These are phyloP conservation scores for Mucor lusitanicus DNA, from an alignment of 371 early-diverging fungal genomes.

Conservation along the genomic window DNA sequence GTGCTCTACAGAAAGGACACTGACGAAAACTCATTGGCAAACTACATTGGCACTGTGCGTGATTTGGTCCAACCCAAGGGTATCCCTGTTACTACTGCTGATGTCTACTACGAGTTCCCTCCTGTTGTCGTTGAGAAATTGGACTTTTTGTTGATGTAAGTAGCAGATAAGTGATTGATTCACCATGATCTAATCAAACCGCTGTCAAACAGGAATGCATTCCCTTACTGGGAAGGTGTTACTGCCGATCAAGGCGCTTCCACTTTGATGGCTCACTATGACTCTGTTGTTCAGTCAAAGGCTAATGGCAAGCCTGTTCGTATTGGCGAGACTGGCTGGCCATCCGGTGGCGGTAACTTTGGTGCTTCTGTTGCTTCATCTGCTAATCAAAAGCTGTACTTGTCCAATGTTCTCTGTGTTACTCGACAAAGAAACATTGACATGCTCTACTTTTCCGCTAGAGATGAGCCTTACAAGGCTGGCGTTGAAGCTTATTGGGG, in stretches of 20 bases:
- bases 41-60: conserved; percentile 40
- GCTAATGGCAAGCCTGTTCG: conserved; percentile 56
- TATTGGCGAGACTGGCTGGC: conserved; percentile 75
- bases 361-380: conserved; percentile 52
- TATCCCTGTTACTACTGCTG: conserved; percentile 53
- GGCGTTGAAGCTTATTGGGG: conserved; percentile 67
- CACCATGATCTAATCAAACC: background rate
- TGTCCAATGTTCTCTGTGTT: conserved; percentile 45
- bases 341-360: conserved; percentile 55
- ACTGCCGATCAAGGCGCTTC: conserved; percentile 48
- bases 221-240: conserved; percentile 72
- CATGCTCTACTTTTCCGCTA: conserved; percentile 61
- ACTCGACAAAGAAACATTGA: conserved; percentile 50
- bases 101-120: conserved; percentile 57
- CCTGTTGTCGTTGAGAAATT: conserved; percentile 49
- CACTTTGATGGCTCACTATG: conserved; percentile 50
- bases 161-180: background rate
- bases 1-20: conserved; percentile 61
- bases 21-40: conserved; percentile 33
- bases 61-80: conserved; percentile 34
- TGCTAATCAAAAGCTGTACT: conserved; percentile 50
- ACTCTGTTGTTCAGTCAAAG: conserved; percentile 34
- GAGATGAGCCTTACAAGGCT: conserved; percentile 62
- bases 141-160: conserved; percentile 62
- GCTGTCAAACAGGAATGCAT: conserved; percentile 48